These are phyloP conservation scores for Rhodomyrtus tomentosa DNA, from an alignment of 345 rosid species.

Conservation along the genomic window DNA sequence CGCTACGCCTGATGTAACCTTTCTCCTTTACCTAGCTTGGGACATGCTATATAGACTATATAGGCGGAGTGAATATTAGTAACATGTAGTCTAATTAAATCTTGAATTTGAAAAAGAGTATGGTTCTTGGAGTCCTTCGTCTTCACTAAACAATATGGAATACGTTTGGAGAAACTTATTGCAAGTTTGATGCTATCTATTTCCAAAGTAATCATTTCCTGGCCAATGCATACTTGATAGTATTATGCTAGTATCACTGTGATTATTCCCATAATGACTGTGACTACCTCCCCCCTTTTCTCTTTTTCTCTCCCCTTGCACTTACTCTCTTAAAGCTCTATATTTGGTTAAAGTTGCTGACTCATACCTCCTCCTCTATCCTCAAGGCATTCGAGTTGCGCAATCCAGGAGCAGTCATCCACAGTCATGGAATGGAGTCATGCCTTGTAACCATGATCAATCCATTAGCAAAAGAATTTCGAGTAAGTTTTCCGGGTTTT, in stretches of 20 bases:
- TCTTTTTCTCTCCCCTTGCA: background rate
- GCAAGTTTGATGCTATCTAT: background rate
- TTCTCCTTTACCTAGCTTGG: no score
- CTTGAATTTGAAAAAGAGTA: background rate
- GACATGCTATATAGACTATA: no score
- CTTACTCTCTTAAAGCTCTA: background rate
- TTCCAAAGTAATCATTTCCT: background rate
- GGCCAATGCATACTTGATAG: background rate
- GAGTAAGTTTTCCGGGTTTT: constrained; percentile 35
- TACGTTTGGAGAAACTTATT: background rate
- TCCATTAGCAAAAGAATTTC: constrained; percentile 75
- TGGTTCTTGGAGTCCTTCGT: background rate
- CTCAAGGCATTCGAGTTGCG: constrained; percentile 75
- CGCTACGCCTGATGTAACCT: no score
- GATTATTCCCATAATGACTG: background rate
- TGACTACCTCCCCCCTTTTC: background rate
- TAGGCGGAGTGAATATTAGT: background rate
- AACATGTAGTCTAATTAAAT: background rate
- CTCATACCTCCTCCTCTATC: background rate
- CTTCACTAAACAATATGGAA: background rate
- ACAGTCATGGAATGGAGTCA: constrained; percentile 96
- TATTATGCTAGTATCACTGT: background rate
- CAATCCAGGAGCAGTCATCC: constrained; percentile 96
- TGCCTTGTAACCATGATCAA: constrained; percentile 92
- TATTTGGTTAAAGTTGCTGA: background rate